Conservation (phyloP, 352 stramenopile genomes). For the Globisporangium parvum region DNA sequence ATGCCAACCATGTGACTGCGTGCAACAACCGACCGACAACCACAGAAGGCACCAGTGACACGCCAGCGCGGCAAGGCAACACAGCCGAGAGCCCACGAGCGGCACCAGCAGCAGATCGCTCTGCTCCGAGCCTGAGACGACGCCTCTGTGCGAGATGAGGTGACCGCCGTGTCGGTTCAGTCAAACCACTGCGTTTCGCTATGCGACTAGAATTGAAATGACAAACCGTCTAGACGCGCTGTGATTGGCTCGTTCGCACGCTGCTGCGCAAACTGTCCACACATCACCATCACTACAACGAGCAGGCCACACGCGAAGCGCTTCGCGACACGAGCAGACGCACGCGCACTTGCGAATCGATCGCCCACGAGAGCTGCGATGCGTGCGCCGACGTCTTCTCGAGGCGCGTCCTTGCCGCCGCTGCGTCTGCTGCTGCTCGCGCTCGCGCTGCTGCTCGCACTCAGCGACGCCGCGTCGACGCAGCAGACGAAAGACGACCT, state of each 20-base stretch:
- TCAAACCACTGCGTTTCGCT: neutral
- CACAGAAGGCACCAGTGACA: no score
- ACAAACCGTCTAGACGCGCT: neutral
- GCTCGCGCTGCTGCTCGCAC: conserved; percentile 1
- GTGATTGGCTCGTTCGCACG: neutral
- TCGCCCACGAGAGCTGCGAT: neutral
- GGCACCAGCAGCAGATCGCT: no score
- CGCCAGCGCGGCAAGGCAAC: no score
- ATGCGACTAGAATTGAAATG: neutral
- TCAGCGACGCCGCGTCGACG: neutral
- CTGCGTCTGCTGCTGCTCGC: neutral
- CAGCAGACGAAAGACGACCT: conserved; percentile 16
- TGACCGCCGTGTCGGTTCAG: neutral
- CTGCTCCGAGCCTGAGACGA: neutral
- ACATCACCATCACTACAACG: neutral
- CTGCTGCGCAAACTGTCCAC: neutral
- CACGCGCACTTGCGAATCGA: no score
- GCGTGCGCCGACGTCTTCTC: neutral
- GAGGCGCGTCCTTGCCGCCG: neutral
- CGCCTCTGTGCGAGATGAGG: neutral
- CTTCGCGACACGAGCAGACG: no score
- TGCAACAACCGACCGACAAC: no score
- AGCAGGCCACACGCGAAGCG: neutral
- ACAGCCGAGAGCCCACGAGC: no score
- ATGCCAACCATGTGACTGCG: no score